phyloP scores from a whole-genome alignment of 129 eudicot genomes.

The Flaveria robusta region DNA sequence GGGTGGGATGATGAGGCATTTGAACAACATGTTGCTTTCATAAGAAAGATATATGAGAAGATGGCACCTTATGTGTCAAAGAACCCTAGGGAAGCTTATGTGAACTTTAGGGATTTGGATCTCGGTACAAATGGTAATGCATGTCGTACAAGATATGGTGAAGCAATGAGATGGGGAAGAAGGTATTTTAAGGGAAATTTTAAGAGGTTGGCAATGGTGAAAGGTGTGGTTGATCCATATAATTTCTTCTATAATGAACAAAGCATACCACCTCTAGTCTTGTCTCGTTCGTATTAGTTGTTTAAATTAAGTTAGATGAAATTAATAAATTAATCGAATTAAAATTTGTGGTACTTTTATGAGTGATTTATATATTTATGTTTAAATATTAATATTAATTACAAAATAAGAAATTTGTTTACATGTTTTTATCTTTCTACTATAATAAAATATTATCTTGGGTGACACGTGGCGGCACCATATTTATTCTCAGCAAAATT shows the following conservation, averaged over 20 bases:
- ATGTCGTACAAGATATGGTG: background rate
- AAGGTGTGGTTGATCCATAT: background rate
- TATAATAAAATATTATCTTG: no score
- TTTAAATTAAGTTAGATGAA: background rate
- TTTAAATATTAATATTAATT: no score
- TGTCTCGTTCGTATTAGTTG: background rate
- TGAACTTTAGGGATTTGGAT: conserved; percentile 16
- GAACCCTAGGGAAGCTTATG: conserved; percentile 12
- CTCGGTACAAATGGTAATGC: conserved; percentile 37
- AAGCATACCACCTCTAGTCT: conserved; percentile 16
- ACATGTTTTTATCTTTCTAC: no score
- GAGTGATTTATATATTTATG: no score
- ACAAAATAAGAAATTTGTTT: no score
- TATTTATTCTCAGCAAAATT: no score
- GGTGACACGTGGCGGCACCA: no score
- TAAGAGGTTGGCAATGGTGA: background rate
- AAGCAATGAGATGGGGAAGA: background rate
- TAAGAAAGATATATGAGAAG: background rate
- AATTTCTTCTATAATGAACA: conserved; percentile 14
- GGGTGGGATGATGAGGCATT: background rate
- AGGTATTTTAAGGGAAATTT: background rate
- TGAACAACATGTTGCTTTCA: background rate
- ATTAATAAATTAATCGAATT: no score
- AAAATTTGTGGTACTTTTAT: no score
- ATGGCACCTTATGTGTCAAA: conserved; percentile 3